These are phyloP conservation scores for Hamamelis virginiana DNA, from an alignment of 164 flowering plant genomes.

Conservation along the genomic window DNA sequence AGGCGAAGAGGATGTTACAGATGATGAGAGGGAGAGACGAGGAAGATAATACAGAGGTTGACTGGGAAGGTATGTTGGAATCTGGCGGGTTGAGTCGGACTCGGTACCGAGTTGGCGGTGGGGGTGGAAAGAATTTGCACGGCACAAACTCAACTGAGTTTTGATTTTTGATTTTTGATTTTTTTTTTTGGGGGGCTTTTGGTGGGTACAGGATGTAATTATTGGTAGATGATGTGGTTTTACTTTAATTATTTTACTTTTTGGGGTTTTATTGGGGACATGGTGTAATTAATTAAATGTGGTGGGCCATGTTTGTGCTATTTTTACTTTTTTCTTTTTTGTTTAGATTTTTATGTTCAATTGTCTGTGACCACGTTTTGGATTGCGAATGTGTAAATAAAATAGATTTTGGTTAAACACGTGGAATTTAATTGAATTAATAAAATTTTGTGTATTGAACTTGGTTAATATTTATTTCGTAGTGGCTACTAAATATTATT, in stretches of 20 bases:
- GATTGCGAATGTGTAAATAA: too few relatives aligned
- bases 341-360: too few relatives aligned
- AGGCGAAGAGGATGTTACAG: conserved; percentile 64
- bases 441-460: too few relatives aligned
- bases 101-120: conserved; percentile 32
- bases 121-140: conserved; percentile 9
- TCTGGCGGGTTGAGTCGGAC: conserved; percentile 36
- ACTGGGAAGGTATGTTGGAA: conserved; percentile 42
- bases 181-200: conserved; percentile 4
- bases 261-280: too few relatives aligned
- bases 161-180: conserved; percentile 22
- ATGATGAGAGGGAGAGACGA: conserved; percentile 46
- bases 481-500: too few relatives aligned
- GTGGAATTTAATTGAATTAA: too few relatives aligned
- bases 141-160: conserved; percentile 58
- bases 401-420: too few relatives aligned
- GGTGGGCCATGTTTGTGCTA: too few relatives aligned
- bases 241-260: not conserved
- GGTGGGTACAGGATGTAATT: not conserved
- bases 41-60: conserved; percentile 37
- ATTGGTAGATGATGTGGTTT: not conserved
- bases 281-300: too few relatives aligned
- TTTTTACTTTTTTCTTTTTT: too few relatives aligned
- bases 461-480: too few relatives aligned
- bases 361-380: too few relatives aligned